These are phyloP conservation scores for Aureobasidium sp. DNA, from an alignment of 2,329 filamentous ascomycete genomes.

Conservation along the genomic window DNA sequence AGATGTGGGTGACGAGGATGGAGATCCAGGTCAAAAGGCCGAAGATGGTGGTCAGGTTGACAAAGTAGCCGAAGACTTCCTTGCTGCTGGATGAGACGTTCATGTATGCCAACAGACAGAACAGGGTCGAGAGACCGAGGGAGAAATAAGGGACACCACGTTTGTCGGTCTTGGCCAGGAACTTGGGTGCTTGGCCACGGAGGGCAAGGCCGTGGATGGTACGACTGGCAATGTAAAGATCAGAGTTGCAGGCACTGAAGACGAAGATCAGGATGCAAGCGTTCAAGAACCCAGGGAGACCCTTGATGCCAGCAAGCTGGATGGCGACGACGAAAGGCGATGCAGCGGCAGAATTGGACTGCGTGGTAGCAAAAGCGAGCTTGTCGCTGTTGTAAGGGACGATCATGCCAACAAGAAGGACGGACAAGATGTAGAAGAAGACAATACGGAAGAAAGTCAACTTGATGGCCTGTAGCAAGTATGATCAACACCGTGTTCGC, in stretches of 20 bases:
- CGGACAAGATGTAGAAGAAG: constrained; percentile 67
- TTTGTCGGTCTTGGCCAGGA: constrained; percentile 63
- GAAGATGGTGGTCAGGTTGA: constrained; percentile 34
- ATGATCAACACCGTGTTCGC: not conserved
- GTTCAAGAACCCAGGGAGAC: constrained; percentile 61
- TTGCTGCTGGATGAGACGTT: constrained; percentile 35
- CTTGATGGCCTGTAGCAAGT: constrained; percentile 55
- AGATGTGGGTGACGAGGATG: constrained; percentile 41
- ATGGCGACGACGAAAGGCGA: constrained; percentile 72
- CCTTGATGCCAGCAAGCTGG: constrained; percentile 51
- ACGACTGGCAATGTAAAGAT: constrained; percentile 65
- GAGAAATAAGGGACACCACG: constrained; percentile 63
- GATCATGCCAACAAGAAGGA: constrained; percentile 66
- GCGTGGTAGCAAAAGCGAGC: constrained; percentile 50
- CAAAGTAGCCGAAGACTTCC: constrained; percentile 40
- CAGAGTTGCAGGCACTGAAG: constrained; percentile 68
- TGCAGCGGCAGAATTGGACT: constrained; percentile 40
- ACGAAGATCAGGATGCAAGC: constrained; percentile 67
- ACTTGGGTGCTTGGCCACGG: constrained; percentile 60
- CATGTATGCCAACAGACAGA: constrained; percentile 50
- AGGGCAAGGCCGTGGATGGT: constrained; percentile 65
- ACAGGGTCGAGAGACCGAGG: constrained; percentile 50
- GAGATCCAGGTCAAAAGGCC: constrained; percentile 41
- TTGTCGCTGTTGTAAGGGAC: constrained; percentile 47
- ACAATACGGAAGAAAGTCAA: constrained; percentile 75